Percentiles rank a stretch among this genome's conserved stretches.
Conservation (phyloP, 129 eudicot species). For the carrot (Daucus carota) region DNA sequence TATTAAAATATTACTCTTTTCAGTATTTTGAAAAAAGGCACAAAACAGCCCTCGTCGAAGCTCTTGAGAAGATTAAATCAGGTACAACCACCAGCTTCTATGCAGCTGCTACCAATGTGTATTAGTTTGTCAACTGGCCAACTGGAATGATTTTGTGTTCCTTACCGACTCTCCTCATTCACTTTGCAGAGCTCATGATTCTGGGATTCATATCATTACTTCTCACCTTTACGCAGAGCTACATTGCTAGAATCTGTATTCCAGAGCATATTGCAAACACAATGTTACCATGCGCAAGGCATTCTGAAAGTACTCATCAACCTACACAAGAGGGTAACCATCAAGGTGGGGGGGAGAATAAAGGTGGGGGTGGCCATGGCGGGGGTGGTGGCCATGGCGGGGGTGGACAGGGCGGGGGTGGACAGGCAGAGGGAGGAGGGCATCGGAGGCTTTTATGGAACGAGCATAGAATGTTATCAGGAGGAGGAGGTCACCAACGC, state of each 20-base stretch:
- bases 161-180: slow-evolving; percentile 2
- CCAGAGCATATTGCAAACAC: slow-evolving; percentile 44
- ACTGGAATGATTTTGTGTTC: not conserved
- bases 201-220: slow-evolving; percentile 87
- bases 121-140: slow-evolving; percentile 2
- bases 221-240: slow-evolving; percentile 68
- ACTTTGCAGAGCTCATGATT: slow-evolving; percentile 81
- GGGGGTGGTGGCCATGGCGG: not conserved
- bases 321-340: too few relatives aligned
- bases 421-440: slow-evolving; percentile 4
- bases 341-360: too few relatives aligned
- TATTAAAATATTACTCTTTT: slow-evolving; percentile 16
- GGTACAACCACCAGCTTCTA: slow-evolving; percentile 34
- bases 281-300: slow-evolving; percentile 60
- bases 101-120: not conserved
- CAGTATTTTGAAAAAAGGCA: slow-evolving; percentile 46
- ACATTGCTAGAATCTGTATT: slow-evolving; percentile 57
- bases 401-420: too few relatives aligned
- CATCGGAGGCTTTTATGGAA: slow-evolving; percentile 60
- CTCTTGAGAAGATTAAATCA: slow-evolving; percentile 71
- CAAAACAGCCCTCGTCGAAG: slow-evolving; percentile 68
- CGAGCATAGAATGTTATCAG: slow-evolving; percentile 60
- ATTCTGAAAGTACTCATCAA: not conserved
- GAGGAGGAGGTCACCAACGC: slow-evolving; percentile 22
- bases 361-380: not conserved